Evolutionary conservation across 1,284 basidiomycete genomes (phyloP).

Genomic region (Neonothopanus nambi): DNA sequence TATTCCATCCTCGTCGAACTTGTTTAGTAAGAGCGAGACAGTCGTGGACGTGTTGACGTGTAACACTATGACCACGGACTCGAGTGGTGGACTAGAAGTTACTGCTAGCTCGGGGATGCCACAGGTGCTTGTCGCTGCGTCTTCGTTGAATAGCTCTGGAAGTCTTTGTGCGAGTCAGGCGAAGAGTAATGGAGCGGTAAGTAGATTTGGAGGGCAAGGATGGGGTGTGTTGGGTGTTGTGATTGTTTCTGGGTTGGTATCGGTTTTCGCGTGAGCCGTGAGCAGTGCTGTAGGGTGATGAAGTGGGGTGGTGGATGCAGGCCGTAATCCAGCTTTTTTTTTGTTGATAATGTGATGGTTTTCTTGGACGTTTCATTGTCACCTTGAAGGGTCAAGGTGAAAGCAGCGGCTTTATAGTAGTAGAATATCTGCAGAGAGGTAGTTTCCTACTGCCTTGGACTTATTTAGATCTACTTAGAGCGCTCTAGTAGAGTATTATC

Average conservation of each 20-base stretch:
- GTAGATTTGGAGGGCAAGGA: neutral
- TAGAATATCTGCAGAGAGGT: no score
- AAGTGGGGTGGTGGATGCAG: no score
- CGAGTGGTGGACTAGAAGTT: slow-evolving; percentile 17
- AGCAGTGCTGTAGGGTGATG: no score
- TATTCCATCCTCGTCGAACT: slow-evolving; percentile 38
- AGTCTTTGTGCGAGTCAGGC: slow-evolving; percentile 15
- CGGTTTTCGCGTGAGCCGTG: neutral
- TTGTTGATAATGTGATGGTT: no score
- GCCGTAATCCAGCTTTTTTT: no score
- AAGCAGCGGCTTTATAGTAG: no score
- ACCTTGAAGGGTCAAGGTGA: no score
- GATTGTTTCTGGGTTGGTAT: neutral
- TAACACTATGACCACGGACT: slow-evolving; percentile 20
- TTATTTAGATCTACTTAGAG: no score
- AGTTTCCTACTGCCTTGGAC: no score
- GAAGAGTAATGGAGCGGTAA: neutral
- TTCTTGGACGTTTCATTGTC: no score
- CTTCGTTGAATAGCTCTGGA: slow-evolving; percentile 15
- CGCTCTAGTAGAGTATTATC: no score
- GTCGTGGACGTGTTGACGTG: slow-evolving; percentile 68
- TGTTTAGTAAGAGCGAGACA: slow-evolving; percentile 47
- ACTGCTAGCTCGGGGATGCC: slow-evolving; percentile 17
- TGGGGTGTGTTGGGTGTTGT: neutral
- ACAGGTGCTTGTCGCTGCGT: slow-evolving; percentile 20